Evolutionary conservation across 768 basidiomycete genomes (phyloP).

Genomic region (Kwoniella mangroviensis): DNA sequence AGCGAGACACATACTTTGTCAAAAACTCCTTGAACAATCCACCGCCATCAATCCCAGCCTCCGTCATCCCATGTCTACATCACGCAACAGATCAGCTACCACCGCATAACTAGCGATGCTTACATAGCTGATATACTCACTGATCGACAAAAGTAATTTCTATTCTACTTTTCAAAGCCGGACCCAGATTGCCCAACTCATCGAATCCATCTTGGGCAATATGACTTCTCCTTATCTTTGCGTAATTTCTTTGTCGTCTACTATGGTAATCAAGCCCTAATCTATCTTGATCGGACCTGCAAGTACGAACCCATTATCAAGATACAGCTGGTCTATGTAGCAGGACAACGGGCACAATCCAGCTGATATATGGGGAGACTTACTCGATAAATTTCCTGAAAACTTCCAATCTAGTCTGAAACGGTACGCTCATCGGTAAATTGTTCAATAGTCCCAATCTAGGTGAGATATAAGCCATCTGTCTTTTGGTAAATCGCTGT

Average conservation of each 20-base stretch:
- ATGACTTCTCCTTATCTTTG: conserved; percentile 68
- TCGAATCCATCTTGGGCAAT: conserved; percentile 93
- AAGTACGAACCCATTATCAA: neutral
- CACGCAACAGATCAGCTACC: conserved; percentile 15
- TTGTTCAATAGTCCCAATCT: conserved; percentile 90
- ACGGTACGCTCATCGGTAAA: conserved; percentile 93
- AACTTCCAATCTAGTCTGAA: conserved; percentile 84
- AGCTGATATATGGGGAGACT: conserved; percentile 12
- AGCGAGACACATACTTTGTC: conserved; percentile 62
- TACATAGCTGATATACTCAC: conserved; percentile 61
- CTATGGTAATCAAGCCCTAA: conserved; percentile 53
- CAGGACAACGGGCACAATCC: neutral
- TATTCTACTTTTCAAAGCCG: conserved; percentile 78
- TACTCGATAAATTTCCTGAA: conserved; percentile 76
- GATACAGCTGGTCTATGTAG: neutral
- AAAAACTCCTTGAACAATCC: conserved; percentile 98
- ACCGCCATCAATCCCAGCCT: conserved; percentile 90
- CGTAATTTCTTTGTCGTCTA: conserved; percentile 61
- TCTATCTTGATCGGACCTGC: conserved; percentile 63
- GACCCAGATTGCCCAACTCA: conserved; percentile 67
- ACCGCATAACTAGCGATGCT: neutral
- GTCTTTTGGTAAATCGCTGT: conserved; percentile 66
- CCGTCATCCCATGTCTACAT: conserved; percentile 53
- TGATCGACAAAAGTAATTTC: conserved; percentile 93
- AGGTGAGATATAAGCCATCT: conserved; percentile 76